A percentile compares a stretch with the other conserved stretches of the same genome.
Conservation (phyloP, 2,329 filamentous ascomycete species). For the Pseudogymnoascus sp. region DNA sequence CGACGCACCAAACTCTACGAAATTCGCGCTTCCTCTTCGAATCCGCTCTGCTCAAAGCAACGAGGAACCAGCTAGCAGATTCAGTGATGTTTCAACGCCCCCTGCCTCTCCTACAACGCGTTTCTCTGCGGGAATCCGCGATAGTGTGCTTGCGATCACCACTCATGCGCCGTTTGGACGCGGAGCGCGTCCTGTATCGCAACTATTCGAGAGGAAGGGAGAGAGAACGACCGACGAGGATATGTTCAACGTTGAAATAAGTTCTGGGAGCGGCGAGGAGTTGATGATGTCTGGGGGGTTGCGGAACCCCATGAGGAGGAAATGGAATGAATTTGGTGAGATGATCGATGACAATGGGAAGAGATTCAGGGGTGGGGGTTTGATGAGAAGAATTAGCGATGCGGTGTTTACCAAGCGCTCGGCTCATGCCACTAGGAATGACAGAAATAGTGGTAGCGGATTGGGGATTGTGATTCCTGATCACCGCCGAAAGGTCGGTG, state of each 20-base stretch:
- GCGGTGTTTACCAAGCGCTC: background rate
- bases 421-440: background rate
- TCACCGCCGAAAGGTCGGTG: background rate
- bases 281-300: background rate
- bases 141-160: background rate
- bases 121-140: background rate
- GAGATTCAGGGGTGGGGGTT: background rate
- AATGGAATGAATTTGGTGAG: background rate
- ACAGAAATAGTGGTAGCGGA: background rate
- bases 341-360: background rate
- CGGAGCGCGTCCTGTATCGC: background rate
- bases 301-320: background rate
- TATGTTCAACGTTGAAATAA: background rate
- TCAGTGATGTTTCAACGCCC: background rate
- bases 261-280: background rate
- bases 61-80: background rate
- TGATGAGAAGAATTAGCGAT: background rate
- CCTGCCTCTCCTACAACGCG: background rate
- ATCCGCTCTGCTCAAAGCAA: background rate
- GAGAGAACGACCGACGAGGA: background rate
- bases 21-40: background rate
- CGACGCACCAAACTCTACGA: background rate
- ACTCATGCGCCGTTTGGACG: background rate
- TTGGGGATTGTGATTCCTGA: constrained; percentile 6
- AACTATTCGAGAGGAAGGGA: background rate